phyloP scores from a whole-genome alignment of 129 eudicot genomes.

The Ambrosia artemisiifolia region DNA sequence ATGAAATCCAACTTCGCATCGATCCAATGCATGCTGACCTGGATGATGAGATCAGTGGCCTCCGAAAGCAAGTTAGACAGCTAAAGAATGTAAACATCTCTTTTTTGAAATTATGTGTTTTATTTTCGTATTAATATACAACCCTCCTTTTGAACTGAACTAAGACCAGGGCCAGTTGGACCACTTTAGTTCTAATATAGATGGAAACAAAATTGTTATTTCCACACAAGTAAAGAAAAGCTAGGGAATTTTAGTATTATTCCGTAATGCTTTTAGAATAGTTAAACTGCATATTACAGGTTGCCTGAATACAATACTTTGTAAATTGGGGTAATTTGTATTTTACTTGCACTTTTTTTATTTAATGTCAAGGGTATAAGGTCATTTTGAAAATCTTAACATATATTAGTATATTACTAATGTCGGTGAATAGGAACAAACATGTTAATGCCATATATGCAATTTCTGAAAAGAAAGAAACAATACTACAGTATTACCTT shows the following conservation, averaged over 20 bases:
- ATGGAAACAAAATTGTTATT: background rate
- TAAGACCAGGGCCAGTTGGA: conserved; percentile 8
- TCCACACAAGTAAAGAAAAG: background rate
- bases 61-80: conserved; percentile 73
- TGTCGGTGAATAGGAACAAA: too few species aligned
- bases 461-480: too few species aligned
- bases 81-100: conserved; percentile 51
- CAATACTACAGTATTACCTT: too few species aligned
- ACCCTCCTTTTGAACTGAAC: background rate
- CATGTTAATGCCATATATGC: too few species aligned
- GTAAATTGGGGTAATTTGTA: background rate
- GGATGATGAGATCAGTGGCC: conserved; percentile 82
- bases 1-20: conserved; percentile 82
- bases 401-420: too few species aligned
- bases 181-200: background rate
- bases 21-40: conserved; percentile 82
- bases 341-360: too few species aligned
- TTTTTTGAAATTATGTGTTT: background rate
- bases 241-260: background rate
- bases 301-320: too few species aligned
- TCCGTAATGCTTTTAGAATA: background rate
- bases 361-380: too few species aligned
- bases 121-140: background rate
- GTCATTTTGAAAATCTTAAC: too few species aligned
- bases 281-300: background rate